phyloP scores from a whole-genome alignment of 2,329 filamentous ascomycete genomes.

The Zymoseptoria pseudotritici region DNA sequence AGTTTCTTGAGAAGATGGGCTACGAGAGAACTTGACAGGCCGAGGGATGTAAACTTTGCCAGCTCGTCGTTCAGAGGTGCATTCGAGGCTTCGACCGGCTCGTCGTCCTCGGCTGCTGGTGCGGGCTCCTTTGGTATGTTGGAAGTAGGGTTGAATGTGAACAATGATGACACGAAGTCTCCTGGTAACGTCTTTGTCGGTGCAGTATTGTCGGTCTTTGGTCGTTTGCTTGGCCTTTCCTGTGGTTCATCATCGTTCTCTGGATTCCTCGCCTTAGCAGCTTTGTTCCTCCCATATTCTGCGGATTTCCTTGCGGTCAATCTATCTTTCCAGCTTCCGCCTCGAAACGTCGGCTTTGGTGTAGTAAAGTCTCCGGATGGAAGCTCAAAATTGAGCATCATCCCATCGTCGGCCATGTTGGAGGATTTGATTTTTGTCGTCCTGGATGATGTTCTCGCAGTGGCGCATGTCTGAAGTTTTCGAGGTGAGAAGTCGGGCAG shows the following conservation, averaged over 20 bases:
- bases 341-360: constrained; percentile 64
- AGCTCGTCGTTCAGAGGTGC: constrained; percentile 78
- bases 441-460: background rate
- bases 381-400: constrained; percentile 87
- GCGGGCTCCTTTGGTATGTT: constrained; percentile 44
- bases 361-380: constrained; percentile 55
- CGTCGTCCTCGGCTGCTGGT: constrained; percentile 36
- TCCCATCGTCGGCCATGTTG: constrained; percentile 83
- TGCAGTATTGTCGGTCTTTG: constrained; percentile 12
- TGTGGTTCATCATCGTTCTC: background rate
- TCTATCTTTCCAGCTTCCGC: constrained; percentile 88
- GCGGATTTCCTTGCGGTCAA: constrained; percentile 68
- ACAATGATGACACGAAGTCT: constrained; percentile 75
- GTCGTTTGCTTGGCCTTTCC: constrained; percentile 12
- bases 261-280: constrained; percentile 17
- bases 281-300: constrained; percentile 44
- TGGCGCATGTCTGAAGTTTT: background rate
- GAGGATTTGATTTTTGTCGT: background rate
- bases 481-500: background rate
- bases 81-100: constrained; percentile 70
- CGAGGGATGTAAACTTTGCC: constrained; percentile 78
- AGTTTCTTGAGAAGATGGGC: constrained; percentile 79
- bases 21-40: constrained; percentile 72
- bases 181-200: constrained; percentile 14
- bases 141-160: constrained; percentile 77